Percentiles rank a stretch among this genome's conserved stretches.
Evolutionary conservation across 306 rosid species (phyloP).

Genomic region (Abrus precatorius): DNA sequence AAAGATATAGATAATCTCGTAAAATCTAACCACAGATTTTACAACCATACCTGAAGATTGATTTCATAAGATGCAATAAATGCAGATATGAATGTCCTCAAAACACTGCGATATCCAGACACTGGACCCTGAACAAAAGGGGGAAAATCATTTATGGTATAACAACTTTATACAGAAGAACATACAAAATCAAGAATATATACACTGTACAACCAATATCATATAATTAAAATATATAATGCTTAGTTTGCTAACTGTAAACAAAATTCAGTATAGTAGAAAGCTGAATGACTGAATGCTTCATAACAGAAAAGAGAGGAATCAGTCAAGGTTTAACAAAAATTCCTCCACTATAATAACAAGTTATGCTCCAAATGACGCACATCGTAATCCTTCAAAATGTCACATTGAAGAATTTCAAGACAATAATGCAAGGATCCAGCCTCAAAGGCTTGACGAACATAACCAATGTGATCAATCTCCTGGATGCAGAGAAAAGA

Average conservation of each 20-base stretch:
- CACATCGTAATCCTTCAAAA: slow-evolving; percentile 86
- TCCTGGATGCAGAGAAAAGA: slow-evolving; percentile 65
- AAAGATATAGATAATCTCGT: slow-evolving; percentile 32
- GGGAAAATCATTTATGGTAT: slow-evolving; percentile 27
- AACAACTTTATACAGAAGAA: slow-evolving; percentile 30
- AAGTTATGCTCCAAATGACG: slow-evolving; percentile 53
- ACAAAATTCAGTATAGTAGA: slow-evolving; percentile 11
- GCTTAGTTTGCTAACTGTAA: slow-evolving; percentile 16
- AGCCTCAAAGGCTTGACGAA: slow-evolving; percentile 89
- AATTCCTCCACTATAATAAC: slow-evolving; percentile 37
- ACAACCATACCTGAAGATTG: slow-evolving; percentile 74
- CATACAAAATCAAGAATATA: slow-evolving; percentile 23
- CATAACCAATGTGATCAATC: slow-evolving; percentile 91
- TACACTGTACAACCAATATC: background rate
- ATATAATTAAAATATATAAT: slow-evolving; percentile 30
- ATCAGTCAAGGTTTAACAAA: slow-evolving; percentile 43
- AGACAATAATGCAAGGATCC: slow-evolving; percentile 71
- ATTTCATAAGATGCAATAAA: slow-evolving; percentile 95
- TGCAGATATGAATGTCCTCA: slow-evolving; percentile 89
- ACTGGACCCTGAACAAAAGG: slow-evolving; percentile 69
- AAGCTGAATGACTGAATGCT: slow-evolving; percentile 7
- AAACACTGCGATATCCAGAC: slow-evolving; percentile 86
- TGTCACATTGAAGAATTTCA: slow-evolving; percentile 79
- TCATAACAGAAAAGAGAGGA: slow-evolving; percentile 27
- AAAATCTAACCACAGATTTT: slow-evolving; percentile 40